Percentiles rank a stretch among this genome's conserved stretches.
Evolutionary conservation across 306 rosid genomes (phyloP).

Genomic region (Oemleria cerasiformis): DNA sequence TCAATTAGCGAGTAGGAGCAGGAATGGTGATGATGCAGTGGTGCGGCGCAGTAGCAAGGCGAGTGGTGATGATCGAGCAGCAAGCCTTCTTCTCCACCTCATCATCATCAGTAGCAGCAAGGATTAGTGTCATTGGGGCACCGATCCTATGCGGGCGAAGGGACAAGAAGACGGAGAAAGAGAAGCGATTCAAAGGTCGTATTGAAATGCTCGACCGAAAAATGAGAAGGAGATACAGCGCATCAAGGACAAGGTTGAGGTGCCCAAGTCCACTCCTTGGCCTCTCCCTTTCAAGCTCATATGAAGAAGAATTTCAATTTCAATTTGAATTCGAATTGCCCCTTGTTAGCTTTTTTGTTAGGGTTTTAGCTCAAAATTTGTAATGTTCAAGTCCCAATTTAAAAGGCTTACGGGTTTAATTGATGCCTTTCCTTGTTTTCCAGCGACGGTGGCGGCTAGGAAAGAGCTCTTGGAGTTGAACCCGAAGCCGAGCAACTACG

Average conservation of each 20-base stretch:
- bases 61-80: slow-evolving; percentile 38
- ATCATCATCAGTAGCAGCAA: neutral
- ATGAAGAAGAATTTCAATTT: slow-evolving; percentile 7
- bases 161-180: slow-evolving; percentile 87
- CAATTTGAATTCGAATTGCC: too few relatives aligned
- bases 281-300: slow-evolving; percentile 97
- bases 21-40: slow-evolving; percentile 58
- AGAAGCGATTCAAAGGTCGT: slow-evolving; percentile 94
- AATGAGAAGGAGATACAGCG: slow-evolving; percentile 91
- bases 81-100: slow-evolving; percentile 12
- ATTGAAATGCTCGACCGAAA: slow-evolving; percentile 71
- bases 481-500: too few relatives aligned
- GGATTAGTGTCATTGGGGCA: slow-evolving; percentile 3
- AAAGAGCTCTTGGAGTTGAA: too few relatives aligned
- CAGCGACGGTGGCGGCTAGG: too few relatives aligned
- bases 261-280: slow-evolving; percentile 98
- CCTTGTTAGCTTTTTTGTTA: neutral
- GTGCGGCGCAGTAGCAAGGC: slow-evolving; percentile 54
- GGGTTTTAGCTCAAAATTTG: slow-evolving; percentile 5
- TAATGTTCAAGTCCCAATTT: neutral
- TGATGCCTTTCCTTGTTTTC: neutral
- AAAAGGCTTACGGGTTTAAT: neutral
- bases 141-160: slow-evolving; percentile 82
- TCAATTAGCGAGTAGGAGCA: neutral
- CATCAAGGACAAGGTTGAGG: slow-evolving; percentile 86